A percentile compares a stretch with the other conserved stretches of the same genome.
phyloP scores from a whole-genome alignment of 331 rosid genomes.

The Arachis monticola region DNA sequence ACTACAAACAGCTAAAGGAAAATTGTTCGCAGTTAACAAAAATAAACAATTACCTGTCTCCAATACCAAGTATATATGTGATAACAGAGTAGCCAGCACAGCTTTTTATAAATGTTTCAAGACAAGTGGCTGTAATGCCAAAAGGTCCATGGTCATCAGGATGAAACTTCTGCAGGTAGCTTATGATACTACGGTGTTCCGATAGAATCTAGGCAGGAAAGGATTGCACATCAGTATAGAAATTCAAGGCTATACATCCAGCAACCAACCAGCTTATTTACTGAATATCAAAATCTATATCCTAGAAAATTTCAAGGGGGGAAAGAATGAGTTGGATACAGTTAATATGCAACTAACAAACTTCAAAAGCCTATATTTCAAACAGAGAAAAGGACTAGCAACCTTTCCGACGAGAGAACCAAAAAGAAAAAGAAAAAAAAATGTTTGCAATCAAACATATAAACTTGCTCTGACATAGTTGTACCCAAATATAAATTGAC shows the following conservation, averaged over 20 bases:
- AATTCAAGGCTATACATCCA: conserved; percentile 32
- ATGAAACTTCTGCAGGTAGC: conserved; percentile 96
- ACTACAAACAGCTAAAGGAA: conserved; percentile 18
- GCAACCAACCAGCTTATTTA: conserved; percentile 12
- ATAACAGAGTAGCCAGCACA: conserved; percentile 99
- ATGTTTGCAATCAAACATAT: conserved; percentile 12
- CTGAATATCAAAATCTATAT: conserved; percentile 17
- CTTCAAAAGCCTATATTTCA: conserved; percentile 27
- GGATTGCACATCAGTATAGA: conserved; percentile 34
- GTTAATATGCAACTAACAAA: conserved; percentile 20
- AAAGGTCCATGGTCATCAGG: conserved; percentile 96
- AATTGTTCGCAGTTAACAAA: conserved; percentile 21
- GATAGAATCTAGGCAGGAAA: conserved; percentile 73
- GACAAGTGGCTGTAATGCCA: conserved; percentile 93
- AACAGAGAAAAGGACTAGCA: conserved; percentile 2
- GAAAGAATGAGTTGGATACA: conserved; percentile 9
- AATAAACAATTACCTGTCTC: conserved; percentile 80
- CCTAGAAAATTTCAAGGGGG: neutral
- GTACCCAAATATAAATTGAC: conserved; percentile 21
- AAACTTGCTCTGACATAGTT: conserved; percentile 8
- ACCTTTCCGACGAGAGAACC: neutral
- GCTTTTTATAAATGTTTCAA: conserved; percentile 97
- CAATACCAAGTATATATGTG: conserved; percentile 95
- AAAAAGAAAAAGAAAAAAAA: neutral
- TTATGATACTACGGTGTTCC: conserved; percentile 92